Percentiles rank a stretch among this genome's conserved stretches.
phyloP scores from a whole-genome alignment of 768 basidiomycete species.

The Tricholoma hemisulphureum region DNA sequence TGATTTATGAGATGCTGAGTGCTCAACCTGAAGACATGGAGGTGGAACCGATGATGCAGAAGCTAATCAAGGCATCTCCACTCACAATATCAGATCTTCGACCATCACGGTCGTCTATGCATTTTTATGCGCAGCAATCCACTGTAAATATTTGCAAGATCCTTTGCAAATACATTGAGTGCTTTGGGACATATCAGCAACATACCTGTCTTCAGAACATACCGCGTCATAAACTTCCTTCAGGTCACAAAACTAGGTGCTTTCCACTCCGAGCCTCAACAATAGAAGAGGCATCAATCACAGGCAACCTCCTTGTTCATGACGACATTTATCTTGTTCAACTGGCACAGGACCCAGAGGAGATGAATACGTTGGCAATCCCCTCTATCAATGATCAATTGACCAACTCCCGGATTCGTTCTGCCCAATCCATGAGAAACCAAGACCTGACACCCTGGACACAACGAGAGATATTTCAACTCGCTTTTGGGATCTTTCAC shows the following conservation, averaged over 20 bases:
- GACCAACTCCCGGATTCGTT: conserved; percentile 25
- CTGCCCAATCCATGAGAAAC: conserved; percentile 10
- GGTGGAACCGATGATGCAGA: not conserved
- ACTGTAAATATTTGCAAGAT: not conserved
- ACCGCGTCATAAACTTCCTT: conserved; percentile 17
- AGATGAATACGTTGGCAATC: conserved; percentile 17
- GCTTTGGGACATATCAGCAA: not conserved
- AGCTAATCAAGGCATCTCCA: not conserved
- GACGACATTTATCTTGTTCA: conserved; percentile 25
- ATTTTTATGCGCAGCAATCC: not conserved
- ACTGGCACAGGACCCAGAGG: conserved; percentile 11
- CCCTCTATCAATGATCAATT: conserved; percentile 30
- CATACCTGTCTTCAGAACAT: conserved; percentile 16
- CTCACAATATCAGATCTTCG: not conserved
- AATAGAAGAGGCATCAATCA: conserved; percentile 30
- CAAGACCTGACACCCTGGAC: conserved; percentile 23
- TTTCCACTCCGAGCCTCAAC: conserved; percentile 22
- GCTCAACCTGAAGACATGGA: not conserved
- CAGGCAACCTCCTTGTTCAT: conserved; percentile 28
- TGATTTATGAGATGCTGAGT: not conserved
- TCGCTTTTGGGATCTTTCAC: conserved; percentile 33
- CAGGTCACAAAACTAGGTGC: conserved; percentile 23
- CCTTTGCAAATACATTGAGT: not conserved
- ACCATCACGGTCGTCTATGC: not conserved
- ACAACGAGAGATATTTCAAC: conserved; percentile 20